Evolutionary conservation across 208 protist genomes (phyloP).

Genomic region (Leishmania martiniquensis): DNA sequence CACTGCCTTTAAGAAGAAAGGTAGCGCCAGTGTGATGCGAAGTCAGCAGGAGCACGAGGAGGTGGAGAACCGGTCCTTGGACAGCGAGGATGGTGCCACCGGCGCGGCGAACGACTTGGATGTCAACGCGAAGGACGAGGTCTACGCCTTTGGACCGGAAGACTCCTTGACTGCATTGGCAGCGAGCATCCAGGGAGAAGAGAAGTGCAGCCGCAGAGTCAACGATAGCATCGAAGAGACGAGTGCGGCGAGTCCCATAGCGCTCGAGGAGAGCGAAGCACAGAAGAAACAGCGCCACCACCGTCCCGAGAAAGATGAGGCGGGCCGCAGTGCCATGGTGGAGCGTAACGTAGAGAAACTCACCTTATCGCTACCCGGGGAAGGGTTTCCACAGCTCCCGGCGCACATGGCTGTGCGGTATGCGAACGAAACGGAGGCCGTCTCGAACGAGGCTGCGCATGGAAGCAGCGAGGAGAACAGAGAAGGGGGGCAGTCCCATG

Average conservation of each 20-base stretch:
- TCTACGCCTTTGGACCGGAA: constrained; percentile 2
- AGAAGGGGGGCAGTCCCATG: background rate
- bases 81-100: constrained; percentile 6
- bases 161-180: background rate
- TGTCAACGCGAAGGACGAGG: background rate
- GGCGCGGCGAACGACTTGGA: background rate
- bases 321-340: constrained; percentile 12
- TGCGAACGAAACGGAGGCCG: background rate
- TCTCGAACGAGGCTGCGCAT: constrained; percentile 1
- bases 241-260: background rate
- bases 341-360: constrained; percentile 14
- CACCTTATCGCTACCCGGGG: constrained; percentile 9
- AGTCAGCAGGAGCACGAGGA: constrained; percentile 10
- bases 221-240: background rate
- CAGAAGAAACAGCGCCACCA: constrained; percentile 12
- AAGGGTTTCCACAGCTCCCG: constrained; percentile 7
- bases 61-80: constrained; percentile 21
- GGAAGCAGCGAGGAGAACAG: background rate
- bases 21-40: background rate
- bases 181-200: background rate
- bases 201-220: constrained; percentile 1
- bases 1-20: background rate
- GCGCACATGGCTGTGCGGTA: constrained; percentile 1
- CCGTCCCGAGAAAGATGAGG: background rate
- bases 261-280: background rate